A percentile compares a stretch with the other conserved stretches of the same genome.
Evolutionary conservation across 2,329 filamentous ascomycete genomes (phyloP).

Genomic region (Calonectria pseudoturangicola): DNA sequence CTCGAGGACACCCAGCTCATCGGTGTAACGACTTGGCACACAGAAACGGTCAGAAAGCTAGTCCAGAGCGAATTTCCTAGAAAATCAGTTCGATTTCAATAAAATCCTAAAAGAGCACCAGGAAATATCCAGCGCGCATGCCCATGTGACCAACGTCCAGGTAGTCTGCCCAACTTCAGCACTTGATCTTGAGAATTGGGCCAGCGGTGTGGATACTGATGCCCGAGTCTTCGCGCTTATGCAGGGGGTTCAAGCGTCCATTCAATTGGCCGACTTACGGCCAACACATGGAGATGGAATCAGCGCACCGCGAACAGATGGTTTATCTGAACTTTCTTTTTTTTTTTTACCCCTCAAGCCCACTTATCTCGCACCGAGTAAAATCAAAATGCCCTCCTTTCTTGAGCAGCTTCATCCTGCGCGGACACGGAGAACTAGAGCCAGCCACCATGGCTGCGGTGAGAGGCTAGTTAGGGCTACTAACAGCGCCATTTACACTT

Average conservation of each 20-base stretch:
- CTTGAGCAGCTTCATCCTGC: background rate
- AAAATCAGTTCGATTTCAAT: too few relatives aligned
- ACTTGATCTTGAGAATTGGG: background rate
- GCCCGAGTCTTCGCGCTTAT: background rate
- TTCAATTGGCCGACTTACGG: background rate
- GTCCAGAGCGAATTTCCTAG: too few relatives aligned
- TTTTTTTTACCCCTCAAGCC: too few relatives aligned
- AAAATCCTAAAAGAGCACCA: too few relatives aligned
- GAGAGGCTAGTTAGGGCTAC: background rate
- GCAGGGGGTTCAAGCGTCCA: background rate
- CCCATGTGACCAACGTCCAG: background rate
- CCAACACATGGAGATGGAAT: background rate
- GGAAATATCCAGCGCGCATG: too few relatives aligned
- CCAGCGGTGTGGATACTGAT: background rate
- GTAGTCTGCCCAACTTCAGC: background rate
- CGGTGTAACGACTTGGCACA: background rate
- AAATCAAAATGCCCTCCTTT: too few relatives aligned
- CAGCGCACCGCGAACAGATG: background rate
- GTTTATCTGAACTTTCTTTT: background rate
- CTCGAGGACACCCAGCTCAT: background rate
- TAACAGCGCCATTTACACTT: background rate
- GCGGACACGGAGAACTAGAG: background rate
- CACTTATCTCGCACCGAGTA: too few relatives aligned
- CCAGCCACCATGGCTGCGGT: background rate
- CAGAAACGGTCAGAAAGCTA: background rate